Percentiles rank a stretch among this genome's conserved stretches.
phyloP scores from a whole-genome alignment of 2,329 filamentous ascomycete genomes.

The Ceratocystis albifundus region DNA sequence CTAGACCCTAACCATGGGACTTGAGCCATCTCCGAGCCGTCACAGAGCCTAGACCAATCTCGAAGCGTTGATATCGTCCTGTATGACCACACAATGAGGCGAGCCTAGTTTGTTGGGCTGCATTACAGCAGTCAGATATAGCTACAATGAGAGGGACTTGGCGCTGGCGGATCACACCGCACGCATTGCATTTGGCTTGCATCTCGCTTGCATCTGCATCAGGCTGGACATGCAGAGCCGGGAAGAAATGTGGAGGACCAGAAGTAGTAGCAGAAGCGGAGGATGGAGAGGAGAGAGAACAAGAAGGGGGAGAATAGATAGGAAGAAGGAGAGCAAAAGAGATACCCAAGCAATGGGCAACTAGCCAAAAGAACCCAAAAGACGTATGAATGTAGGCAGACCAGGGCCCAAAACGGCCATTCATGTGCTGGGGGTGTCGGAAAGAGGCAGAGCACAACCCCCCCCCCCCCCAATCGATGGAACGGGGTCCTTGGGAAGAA shows the following conservation, averaged over 20 bases:
- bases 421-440: too few species aligned
- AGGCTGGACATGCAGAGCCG: constrained; percentile 8
- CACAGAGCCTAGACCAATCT: not conserved
- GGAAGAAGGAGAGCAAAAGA: not conserved
- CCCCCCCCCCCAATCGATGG: too few species aligned
- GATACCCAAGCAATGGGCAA: too few species aligned
- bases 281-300: not conserved
- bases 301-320: not conserved
- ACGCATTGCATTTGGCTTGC: not conserved
- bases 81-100: not conserved
- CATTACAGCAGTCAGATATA: not conserved
- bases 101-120: constrained; percentile 2
- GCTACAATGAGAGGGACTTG: not conserved
- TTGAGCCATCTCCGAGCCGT: too few species aligned
- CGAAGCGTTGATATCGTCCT: not conserved
- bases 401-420: too few species aligned
- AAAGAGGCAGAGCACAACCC: too few species aligned
- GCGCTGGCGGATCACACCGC: not conserved
- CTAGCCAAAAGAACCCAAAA: too few species aligned
- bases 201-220: not conserved
- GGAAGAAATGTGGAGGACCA: not conserved
- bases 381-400: too few species aligned
- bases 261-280: not conserved
- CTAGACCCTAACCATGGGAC: too few species aligned
- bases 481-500: too few species aligned